Evolutionary conservation across 164 flowering plant species (phyloP).

Genomic region (Platanus orientalis): DNA sequence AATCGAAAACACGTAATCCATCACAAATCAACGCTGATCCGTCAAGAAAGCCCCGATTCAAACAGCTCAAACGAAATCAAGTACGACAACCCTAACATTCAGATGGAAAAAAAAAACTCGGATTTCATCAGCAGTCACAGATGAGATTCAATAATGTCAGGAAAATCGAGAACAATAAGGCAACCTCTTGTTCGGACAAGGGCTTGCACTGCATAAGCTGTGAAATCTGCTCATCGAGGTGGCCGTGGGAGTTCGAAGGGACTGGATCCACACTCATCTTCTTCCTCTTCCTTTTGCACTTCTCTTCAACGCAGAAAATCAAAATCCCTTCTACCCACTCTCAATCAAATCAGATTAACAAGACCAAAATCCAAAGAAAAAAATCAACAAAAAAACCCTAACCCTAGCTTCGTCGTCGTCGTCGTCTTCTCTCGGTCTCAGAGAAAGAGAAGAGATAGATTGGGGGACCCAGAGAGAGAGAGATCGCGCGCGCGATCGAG

Average conservation of each 20-base stretch:
- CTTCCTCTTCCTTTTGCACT: slow-evolving; percentile 10
- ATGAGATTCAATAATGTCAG: background rate
- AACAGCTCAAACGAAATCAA: slow-evolving; percentile 1
- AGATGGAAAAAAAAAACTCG: background rate
- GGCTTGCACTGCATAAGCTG: slow-evolving; percentile 99
- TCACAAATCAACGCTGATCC: slow-evolving; percentile 19
- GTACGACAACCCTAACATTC: background rate
- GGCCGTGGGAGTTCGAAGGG: slow-evolving; percentile 55
- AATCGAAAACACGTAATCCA: background rate
- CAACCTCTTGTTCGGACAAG: slow-evolving; percentile 81
- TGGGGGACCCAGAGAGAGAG: background rate
- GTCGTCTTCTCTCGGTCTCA: background rate
- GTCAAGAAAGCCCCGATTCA: background rate
- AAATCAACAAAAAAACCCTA: background rate
- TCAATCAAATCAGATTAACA: slow-evolving; percentile 1
- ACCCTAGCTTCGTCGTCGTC: slow-evolving; percentile 11
- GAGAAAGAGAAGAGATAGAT: background rate
- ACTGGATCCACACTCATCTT: slow-evolving; percentile 61
- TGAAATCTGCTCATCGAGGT: slow-evolving; percentile 75
- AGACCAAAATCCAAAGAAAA: background rate
- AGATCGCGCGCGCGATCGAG: background rate
- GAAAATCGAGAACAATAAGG: background rate
- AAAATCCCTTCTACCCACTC: slow-evolving; percentile 16
- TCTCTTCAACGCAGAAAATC: slow-evolving; percentile 6
- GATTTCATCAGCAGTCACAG: background rate